Conservation (phyloP, 176 grass and related monocot species). For the Oryza meridionalis region DNA sequence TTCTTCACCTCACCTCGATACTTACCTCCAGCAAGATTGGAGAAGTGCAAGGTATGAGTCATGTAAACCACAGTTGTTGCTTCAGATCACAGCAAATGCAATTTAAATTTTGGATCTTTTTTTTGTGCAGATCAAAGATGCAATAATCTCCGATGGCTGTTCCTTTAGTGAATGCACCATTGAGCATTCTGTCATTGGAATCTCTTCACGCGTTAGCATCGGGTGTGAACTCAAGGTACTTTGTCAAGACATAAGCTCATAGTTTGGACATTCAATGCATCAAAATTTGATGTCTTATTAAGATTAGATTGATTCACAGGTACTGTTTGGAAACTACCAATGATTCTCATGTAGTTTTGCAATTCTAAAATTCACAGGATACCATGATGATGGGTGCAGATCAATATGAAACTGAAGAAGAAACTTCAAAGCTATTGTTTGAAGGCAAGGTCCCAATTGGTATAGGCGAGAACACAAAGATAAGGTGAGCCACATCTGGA, state of each 20-base stretch:
- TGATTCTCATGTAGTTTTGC: neutral
- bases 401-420: constrained; percentile 66
- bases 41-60: constrained; percentile 64
- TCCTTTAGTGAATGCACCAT: constrained; percentile 66
- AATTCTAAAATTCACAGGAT: constrained; percentile 48
- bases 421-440: constrained; percentile 48
- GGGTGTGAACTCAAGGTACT: constrained; percentile 61
- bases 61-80: neutral
- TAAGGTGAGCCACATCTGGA: constrained; percentile 48
- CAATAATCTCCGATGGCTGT: constrained; percentile 74
- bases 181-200: constrained; percentile 64
- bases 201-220: constrained; percentile 56
- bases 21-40: constrained; percentile 66
- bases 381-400: constrained; percentile 83
- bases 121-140: constrained; percentile 48
- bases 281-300: neutral
- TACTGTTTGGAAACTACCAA: neutral
- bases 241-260: constrained; percentile 8
- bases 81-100: neutral
- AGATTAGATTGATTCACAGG: neutral
- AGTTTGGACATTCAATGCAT: neutral
- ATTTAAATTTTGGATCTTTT: constrained; percentile 19
- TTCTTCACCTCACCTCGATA: constrained; percentile 68
- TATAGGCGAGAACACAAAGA: constrained; percentile 72
- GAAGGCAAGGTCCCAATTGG: constrained; percentile 65